These are phyloP conservation scores for Trichoderma koningii DNA, from an alignment of 2,329 filamentous ascomycete genomes.

Conservation along the genomic window DNA sequence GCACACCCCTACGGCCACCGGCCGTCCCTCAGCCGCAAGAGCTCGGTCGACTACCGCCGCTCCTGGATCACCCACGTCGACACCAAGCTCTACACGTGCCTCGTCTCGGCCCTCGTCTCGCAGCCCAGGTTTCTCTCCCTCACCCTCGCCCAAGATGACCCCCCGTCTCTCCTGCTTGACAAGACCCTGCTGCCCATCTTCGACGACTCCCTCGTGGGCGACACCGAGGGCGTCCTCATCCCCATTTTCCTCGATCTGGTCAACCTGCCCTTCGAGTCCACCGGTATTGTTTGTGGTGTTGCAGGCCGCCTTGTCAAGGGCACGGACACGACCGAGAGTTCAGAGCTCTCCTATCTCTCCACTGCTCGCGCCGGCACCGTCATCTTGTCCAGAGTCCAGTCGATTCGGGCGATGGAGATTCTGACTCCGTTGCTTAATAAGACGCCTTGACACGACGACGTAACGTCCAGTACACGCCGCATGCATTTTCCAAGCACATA, in stretches of 20 bases:
- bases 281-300: constrained; percentile 93
- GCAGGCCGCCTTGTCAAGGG: constrained; percentile 79
- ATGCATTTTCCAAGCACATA: neutral
- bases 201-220: constrained; percentile 73
- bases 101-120: constrained; percentile 61
- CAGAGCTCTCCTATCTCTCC: constrained; percentile 87
- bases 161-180: constrained; percentile 73
- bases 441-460: constrained; percentile 30
- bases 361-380: constrained; percentile 88
- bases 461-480: neutral
- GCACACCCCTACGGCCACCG: constrained; percentile 44
- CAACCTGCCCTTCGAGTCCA: constrained; percentile 80
- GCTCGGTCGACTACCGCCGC: constrained; percentile 39
- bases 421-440: constrained; percentile 56
- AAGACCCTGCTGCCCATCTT: constrained; percentile 65
- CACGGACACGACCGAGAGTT: constrained; percentile 56
- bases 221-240: constrained; percentile 70
- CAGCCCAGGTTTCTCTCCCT: constrained; percentile 73
- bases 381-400: constrained; percentile 75
- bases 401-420: constrained; percentile 72
- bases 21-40: constrained; percentile 41
- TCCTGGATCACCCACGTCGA: constrained; percentile 64
- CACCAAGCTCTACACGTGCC: constrained; percentile 62
- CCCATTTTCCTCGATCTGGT: constrained; percentile 88
- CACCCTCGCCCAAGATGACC: constrained; percentile 72